Conservation (phyloP, 208 protist genomes). For the Trypanosoma melophagium region DNA sequence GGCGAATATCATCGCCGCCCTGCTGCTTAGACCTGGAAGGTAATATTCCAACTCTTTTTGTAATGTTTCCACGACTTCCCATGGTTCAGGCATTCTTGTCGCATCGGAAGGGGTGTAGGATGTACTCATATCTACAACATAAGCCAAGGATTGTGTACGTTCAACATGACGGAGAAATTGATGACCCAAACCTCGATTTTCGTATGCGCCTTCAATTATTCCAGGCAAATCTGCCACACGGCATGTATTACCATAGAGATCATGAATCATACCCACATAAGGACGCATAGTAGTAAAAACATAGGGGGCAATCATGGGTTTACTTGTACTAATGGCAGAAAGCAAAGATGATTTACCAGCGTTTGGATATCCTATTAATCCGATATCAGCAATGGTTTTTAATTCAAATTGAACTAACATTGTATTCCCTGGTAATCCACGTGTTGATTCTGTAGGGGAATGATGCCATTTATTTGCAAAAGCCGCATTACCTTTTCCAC, state of each 20-base stretch:
- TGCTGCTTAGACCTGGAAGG: constrained; percentile 56
- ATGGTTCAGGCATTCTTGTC: constrained; percentile 50
- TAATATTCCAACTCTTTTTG: constrained; percentile 88
- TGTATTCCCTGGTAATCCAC: constrained; percentile 88
- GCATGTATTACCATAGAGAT: constrained; percentile 83
- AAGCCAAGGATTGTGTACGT: constrained; percentile 81
- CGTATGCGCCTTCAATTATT: constrained; percentile 90
- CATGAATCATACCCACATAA: constrained; percentile 84
- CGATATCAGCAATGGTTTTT: constrained; percentile 91
- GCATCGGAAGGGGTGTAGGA: constrained; percentile 52
- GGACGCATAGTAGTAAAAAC: constrained; percentile 91
- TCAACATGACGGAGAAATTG: constrained; percentile 92
- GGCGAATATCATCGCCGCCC: constrained; percentile 82
- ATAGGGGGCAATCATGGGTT: constrained; percentile 85
- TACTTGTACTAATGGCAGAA: constrained; percentile 81
- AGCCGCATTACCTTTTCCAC: constrained; percentile 89
- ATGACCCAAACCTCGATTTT: constrained; percentile 87
- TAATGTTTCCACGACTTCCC: constrained; percentile 81
- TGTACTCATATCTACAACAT: constrained; percentile 89
- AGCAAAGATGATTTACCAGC: constrained; percentile 92
- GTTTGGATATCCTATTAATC: constrained; percentile 92
- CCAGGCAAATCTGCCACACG: constrained; percentile 89
- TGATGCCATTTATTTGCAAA: constrained; percentile 90
- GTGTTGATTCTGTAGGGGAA: constrained; percentile 86
- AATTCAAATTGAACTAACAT: constrained; percentile 90